Conservation (phyloP, 2,329 filamentous ascomycete genomes). For the Alternaria triticina region DNA sequence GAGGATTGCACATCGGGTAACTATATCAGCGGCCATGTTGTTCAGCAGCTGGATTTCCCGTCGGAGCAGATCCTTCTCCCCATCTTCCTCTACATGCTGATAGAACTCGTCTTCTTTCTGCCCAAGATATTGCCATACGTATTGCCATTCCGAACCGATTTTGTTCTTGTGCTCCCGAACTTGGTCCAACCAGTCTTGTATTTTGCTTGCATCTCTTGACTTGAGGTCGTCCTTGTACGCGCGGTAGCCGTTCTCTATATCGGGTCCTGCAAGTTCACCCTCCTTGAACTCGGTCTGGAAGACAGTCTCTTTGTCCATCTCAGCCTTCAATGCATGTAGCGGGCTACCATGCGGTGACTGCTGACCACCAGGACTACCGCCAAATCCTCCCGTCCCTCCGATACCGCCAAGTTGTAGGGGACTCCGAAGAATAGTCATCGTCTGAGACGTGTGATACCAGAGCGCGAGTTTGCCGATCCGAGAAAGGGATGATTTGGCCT, state of each 20-base stretch:
- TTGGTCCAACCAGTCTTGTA: constrained; percentile 23
- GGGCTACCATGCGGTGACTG: background rate
- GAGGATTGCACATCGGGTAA: constrained; percentile 14
- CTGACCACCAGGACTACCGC: background rate
- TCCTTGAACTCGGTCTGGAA: constrained; percentile 19
- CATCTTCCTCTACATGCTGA: constrained; percentile 11
- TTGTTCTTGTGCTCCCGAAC: constrained; percentile 15
- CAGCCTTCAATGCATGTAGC: background rate
- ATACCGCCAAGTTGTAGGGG: constrained; percentile 4
- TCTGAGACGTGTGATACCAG: constrained; percentile 6
- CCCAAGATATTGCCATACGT: constrained; percentile 20
- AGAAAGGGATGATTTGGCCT: constrained; percentile 19
- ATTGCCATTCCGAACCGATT: constrained; percentile 15
- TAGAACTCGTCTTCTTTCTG: constrained; percentile 26
- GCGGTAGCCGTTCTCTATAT: constrained; percentile 20
- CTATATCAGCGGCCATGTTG: constrained; percentile 11
- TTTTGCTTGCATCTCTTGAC: constrained; percentile 10
- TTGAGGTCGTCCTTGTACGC: constrained; percentile 16
- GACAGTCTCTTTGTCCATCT: constrained; percentile 10
- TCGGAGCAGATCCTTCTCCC: constrained; percentile 19
- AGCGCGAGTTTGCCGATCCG: constrained; percentile 16
- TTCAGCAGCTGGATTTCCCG: constrained; percentile 27
- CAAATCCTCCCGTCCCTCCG: background rate
- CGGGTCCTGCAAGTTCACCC: constrained; percentile 23
- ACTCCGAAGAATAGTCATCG: background rate